Conservation (phyloP, 73 alveolate genomes). For the Paramecium sexaurelia region DNA sequence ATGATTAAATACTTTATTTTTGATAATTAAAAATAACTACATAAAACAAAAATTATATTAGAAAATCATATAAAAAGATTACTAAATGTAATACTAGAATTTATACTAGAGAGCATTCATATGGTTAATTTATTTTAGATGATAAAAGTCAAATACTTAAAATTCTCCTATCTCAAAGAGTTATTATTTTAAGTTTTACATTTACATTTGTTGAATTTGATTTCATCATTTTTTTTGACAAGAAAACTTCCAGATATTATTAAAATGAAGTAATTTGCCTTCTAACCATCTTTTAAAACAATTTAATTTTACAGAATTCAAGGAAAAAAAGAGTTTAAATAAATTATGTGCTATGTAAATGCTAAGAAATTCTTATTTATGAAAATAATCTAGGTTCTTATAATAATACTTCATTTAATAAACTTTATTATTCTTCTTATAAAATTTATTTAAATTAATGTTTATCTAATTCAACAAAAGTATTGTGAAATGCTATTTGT, state of each 20-base stretch:
- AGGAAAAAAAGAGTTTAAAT: neutral
- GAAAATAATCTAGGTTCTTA: neutral
- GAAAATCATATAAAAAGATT: neutral
- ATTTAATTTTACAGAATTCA: neutral
- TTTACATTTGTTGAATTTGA: neutral
- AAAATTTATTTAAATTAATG: slow-evolving; percentile 37
- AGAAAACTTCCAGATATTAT: neutral
- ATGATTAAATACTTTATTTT: neutral
- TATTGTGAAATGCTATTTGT: too few relatives aligned
- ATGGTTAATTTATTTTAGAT: neutral
- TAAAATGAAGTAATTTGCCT: neutral
- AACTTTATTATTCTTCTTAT: neutral
- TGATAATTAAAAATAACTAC: neutral
- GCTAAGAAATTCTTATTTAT: neutral
- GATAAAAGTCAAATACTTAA: neutral
- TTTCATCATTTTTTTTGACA: neutral
- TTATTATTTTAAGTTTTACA: neutral
- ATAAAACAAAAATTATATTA: neutral
- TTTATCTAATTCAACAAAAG: slow-evolving; percentile 44
- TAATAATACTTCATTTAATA: neutral
- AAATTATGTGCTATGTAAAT: neutral
- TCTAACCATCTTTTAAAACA: slow-evolving; percentile 2
- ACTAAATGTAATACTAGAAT: neutral
- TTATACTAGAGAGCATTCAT: neutral
- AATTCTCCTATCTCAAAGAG: neutral